Base-by-base conservation (phyloP, 169 alveolate genomes). In the Cryptosporidium baileyi region DNA sequence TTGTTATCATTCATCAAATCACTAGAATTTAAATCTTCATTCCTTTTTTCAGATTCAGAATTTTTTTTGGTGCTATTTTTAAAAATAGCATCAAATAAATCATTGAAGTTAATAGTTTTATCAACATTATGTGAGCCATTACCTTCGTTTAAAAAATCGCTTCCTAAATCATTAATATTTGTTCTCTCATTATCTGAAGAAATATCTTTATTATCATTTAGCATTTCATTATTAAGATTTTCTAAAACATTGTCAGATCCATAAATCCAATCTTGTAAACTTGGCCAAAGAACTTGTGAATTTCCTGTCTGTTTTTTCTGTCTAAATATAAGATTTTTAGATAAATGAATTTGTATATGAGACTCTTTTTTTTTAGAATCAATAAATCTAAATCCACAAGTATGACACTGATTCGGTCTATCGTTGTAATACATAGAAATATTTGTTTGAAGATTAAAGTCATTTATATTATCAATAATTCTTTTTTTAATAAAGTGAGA, bases 331-430 rank as follows among this genome's bases (percentile, higher is more conserved):
- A 74, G 67, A 74, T 74, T 74, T 57, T 59, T 74, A 4, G 85
- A 24, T 32, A 74, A 60, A 43, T 74, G 85, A 17, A 74, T 57
- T 57, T 74, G 85, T 5, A 74, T 54, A 74, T 74, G 85, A n/a
- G 67, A 40, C 49, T 74, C 85, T 22, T 57, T 74, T 44, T 74
- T 74, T 54, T 74, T 74, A n/a, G 45, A 30, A 19, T 74, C 85
- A 24, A 74, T 59, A 74, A 74, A 74, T 26, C 85, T 51, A 51
- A 19, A 74, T 15, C 85, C 85, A 22, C 85, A 74, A 5, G 67
- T 74, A 74, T 74, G 85, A 30, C 85, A 74, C 6, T 74, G 85
- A 30, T 74, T 74, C 8, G 85, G 85, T 57, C 85, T 74, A 15
- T 74, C 85, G 15, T 30, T 26, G 49, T 74, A 74, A 57, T 74